Conservation (phyloP, 2,329 filamentous ascomycete species). For the Microthyrium microscopicum region DNA sequence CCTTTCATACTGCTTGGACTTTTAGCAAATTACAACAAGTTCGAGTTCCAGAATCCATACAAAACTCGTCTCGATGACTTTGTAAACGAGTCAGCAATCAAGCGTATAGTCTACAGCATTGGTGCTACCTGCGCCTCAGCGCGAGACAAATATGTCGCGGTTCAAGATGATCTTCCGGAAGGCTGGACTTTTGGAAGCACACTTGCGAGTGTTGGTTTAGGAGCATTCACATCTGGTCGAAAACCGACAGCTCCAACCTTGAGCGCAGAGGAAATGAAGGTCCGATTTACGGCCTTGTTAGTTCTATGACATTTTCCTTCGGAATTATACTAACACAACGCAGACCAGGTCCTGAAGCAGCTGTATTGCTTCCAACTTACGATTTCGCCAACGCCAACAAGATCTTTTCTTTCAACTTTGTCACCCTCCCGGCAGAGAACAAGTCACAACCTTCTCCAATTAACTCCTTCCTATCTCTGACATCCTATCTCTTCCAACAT, state of each 20-base stretch:
- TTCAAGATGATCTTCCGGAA: conserved; percentile 81
- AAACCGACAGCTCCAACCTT: conserved; percentile 43
- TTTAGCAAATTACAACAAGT: conserved; percentile 96
- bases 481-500: conserved; percentile 87
- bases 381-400: conserved; percentile 94
- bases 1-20: conserved; percentile 74
- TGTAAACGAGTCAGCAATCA: conserved; percentile 77
- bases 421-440: conserved; percentile 43
- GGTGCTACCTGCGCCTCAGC: conserved; percentile 53
- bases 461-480: conserved; percentile 67
- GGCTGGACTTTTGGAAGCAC: conserved; percentile 75
- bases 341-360: conserved; percentile 64
- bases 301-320: conserved; percentile 18
- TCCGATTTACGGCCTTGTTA: conserved; percentile 64
- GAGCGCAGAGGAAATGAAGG: conserved; percentile 65
- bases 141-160: conserved; percentile 61
- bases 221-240: conserved; percentile 50
- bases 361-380: conserved; percentile 70
- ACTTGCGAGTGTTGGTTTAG: conserved; percentile 69
- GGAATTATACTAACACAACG: conserved; percentile 10
- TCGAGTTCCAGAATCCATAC: conserved; percentile 95
- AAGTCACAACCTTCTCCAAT: conserved; percentile 59
- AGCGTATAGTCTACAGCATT: conserved; percentile 62
- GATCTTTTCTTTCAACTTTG: conserved; percentile 74
- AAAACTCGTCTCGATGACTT: conserved; percentile 84